A percentile compares a stretch with the other conserved stretches of the same genome.
Conservation (phyloP, 2,329 filamentous ascomycete species). For the Berkeleyomyces rouxiae region DNA sequence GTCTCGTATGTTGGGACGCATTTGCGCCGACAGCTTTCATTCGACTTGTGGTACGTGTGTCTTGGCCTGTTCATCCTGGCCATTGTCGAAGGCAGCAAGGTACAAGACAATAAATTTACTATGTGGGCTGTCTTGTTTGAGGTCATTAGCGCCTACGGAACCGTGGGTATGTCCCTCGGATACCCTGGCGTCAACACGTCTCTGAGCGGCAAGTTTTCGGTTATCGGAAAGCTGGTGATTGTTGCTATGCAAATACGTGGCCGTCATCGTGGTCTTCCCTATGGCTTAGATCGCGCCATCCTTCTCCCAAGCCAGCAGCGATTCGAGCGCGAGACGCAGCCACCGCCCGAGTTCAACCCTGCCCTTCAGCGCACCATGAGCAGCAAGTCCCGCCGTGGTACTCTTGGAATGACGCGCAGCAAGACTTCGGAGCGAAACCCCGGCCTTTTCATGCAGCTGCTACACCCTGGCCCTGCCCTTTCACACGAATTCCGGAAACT, state of each 20-base stretch:
- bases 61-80: slow-evolving; percentile 82
- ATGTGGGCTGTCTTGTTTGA: slow-evolving; percentile 65
- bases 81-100: slow-evolving; percentile 63
- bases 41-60: slow-evolving; percentile 96
- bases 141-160: slow-evolving; percentile 81
- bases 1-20: slow-evolving; percentile 81
- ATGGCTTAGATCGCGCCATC: slow-evolving; percentile 46
- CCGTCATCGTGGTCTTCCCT: slow-evolving; percentile 50
- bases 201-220: slow-evolving; percentile 66
- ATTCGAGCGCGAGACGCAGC: slow-evolving; percentile 35
- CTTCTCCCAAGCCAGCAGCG: slow-evolving; percentile 40
- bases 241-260: slow-evolving; percentile 55
- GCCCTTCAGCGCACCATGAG: slow-evolving; percentile 24
- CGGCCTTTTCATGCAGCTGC: slow-evolving; percentile 29
- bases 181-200: slow-evolving; percentile 61
- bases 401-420: slow-evolving; percentile 8
- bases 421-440: slow-evolving; percentile 22
- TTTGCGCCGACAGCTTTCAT: slow-evolving; percentile 81
- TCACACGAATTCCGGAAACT: slow-evolving; percentile 18
- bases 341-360: slow-evolving; percentile 22
- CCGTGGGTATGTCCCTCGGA: slow-evolving; percentile 78
- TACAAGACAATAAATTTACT: slow-evolving; percentile 47
- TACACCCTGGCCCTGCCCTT: slow-evolving; percentile 32
- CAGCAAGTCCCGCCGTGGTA: slow-evolving; percentile 18
- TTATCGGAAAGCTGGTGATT: slow-evolving; percentile 53